A percentile compares a stretch with the other conserved stretches of the same genome.
These are phyloP conservation scores for Metarhizium robertsii DNA, from an alignment of 2,329 filamentous ascomycete genomes.

Conservation along the genomic window DNA sequence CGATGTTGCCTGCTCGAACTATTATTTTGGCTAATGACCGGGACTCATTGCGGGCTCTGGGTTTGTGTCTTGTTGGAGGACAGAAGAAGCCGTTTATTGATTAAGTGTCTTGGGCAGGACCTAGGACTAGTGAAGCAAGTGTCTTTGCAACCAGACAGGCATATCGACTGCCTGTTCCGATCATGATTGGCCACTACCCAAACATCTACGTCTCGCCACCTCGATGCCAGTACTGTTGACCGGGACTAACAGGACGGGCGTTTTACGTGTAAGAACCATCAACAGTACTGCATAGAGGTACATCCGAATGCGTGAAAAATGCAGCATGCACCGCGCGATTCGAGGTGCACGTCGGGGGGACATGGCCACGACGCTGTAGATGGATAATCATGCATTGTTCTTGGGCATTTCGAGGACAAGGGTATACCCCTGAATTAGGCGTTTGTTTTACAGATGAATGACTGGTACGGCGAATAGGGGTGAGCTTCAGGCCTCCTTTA, in stretches of 20 bases:
- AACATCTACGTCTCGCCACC: background rate
- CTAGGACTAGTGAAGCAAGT: background rate
- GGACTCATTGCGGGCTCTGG: slow-evolving; percentile 51
- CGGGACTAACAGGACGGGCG: background rate
- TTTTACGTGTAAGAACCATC: background rate
- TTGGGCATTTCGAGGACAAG: background rate
- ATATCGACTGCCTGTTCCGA: background rate
- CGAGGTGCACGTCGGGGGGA: background rate
- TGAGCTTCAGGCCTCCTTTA: background rate
- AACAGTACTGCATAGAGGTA: background rate
- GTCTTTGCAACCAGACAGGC: background rate
- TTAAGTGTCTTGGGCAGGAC: slow-evolving; percentile 21
- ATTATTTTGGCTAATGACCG: slow-evolving; percentile 74
- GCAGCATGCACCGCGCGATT: background rate
- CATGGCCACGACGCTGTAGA: too few species aligned
- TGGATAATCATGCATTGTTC: background rate
- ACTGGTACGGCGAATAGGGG: background rate
- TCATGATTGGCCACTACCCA: background rate
- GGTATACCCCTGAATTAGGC: background rate
- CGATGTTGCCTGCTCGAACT: slow-evolving; percentile 77
- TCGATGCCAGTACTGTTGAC: background rate
- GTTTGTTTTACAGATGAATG: background rate
- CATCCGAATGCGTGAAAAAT: background rate
- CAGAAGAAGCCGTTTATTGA: slow-evolving; percentile 60
- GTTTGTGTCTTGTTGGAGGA: slow-evolving; percentile 53